Percentiles rank a stretch among this genome's conserved stretches.
Conservation (phyloP, 192 early-diverging fungal genomes). For the Backusella psychrophila region DNA sequence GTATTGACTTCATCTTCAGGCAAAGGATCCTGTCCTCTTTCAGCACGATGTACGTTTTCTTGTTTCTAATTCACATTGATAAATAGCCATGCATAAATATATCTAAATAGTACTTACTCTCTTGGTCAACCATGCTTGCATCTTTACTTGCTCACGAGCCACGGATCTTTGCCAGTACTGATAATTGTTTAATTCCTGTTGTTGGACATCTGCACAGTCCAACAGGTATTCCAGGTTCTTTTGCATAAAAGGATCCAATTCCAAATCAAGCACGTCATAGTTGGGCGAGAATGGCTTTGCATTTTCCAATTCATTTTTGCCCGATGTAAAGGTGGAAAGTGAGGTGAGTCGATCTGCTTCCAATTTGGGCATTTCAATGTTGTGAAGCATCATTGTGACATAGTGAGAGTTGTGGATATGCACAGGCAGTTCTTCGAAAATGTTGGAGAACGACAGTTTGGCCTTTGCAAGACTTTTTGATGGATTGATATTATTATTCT, state of each 20-base stretch:
- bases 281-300: constrained; percentile 49
- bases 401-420: constrained; percentile 82
- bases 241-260: constrained; percentile 83
- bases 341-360: constrained; percentile 55
- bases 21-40: constrained; percentile 63
- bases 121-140: constrained; percentile 56
- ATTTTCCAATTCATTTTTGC: constrained; percentile 28
- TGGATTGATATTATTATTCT: background rate
- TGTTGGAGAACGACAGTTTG: constrained; percentile 78
- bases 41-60: constrained; percentile 71
- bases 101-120: constrained; percentile 39
- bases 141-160: constrained; percentile 82
- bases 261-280: constrained; percentile 77
- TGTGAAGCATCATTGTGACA: constrained; percentile 72
- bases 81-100: too few relatives aligned
- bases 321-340: constrained; percentile 53
- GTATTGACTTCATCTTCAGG: constrained; percentile 78
- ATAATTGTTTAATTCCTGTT: constrained; percentile 89
- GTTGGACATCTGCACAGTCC: constrained; percentile 85
- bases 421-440: constrained; percentile 91
- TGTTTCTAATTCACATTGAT: constrained; percentile 42
- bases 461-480: constrained; percentile 54
- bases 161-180: constrained; percentile 93
- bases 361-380: constrained; percentile 59
- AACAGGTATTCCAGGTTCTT: constrained; percentile 81